phyloP scores from a whole-genome alignment of 2,329 filamentous ascomycete species.

The Colletotrichum liriopes region DNA sequence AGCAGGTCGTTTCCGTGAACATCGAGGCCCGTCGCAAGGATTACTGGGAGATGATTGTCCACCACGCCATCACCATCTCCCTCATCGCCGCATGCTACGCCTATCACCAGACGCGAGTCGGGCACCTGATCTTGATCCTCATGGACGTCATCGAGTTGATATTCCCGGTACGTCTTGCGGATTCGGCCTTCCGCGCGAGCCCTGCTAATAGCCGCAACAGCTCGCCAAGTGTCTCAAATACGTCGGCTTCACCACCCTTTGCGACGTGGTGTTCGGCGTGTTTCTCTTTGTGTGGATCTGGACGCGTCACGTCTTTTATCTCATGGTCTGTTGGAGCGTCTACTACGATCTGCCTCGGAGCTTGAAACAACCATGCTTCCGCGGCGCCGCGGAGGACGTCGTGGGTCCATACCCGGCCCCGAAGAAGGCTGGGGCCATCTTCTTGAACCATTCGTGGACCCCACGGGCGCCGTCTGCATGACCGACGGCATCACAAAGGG shows the following conservation, averaged over 20 bases:
- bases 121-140: slow-evolving; percentile 12
- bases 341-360: slow-evolving; percentile 13
- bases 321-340: slow-evolving; percentile 21
- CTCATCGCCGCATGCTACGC: slow-evolving; percentile 20
- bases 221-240: slow-evolving; percentile 15
- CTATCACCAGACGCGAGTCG: slow-evolving; percentile 18
- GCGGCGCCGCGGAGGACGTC: not conserved
- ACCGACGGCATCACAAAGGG: slow-evolving; percentile 6
- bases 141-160: slow-evolving; percentile 26
- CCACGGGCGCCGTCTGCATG: slow-evolving; percentile 6
- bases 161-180: not conserved
- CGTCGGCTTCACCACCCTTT: slow-evolving; percentile 16
- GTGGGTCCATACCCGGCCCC: not conserved
- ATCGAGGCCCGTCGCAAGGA: slow-evolving; percentile 22
- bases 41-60: slow-evolving; percentile 16
- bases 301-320: slow-evolving; percentile 19
- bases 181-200: too few species aligned
- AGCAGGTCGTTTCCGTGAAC: slow-evolving; percentile 31
- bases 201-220: not conserved
- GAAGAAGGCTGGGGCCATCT: slow-evolving; percentile 14
- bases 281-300: slow-evolving; percentile 17
- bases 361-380: slow-evolving; percentile 7
- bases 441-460: slow-evolving; percentile 12
- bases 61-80: slow-evolving; percentile 13
- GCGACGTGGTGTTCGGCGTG: slow-evolving; percentile 19